Base-by-base conservation (phyloP, 768 basidiomycete genomes). In the Termitomyces sp. region DNA sequence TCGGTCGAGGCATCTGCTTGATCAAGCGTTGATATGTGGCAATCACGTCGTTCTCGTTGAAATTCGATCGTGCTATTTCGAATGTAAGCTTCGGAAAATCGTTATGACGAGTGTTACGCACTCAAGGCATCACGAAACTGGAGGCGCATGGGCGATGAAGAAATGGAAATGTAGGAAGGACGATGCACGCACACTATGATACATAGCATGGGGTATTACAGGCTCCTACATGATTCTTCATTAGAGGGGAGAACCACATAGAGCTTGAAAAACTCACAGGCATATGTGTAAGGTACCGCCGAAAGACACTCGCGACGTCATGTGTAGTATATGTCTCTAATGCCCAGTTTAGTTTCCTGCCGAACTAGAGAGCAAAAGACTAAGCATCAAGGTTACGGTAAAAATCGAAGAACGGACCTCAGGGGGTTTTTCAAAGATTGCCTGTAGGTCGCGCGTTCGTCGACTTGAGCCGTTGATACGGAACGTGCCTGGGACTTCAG, bases 241-340 rank as follows among this genome's bases (percentile, higher is more conserved):
- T 66, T 37, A 56, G 60, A 38, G 47, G 66, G 63, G 32, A 60
- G 57, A 52, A 29, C 40, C 38, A 60, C 57, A 61, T 32, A 57
- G 55, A 50, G 60, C 14, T 40, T n/a, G 32, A 56, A 17, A 55
- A 31, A 57, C 92, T 72, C 68, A 96, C 96, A 37, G 97, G 95
- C 91, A 98, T 94, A 71, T 92, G 91, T 0, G 96, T 98, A 54
- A 99, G 85, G 74, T 94, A 99, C 77, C 96, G 79, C 61, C 96
- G 84, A 70, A 98, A 94, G 58, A 99, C 94, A 67, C 92, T 97
- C 20, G 96, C 96, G 55, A 97, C 94, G 71, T 99, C 96, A 72
- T 99, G 96, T 14, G 94, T 85, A n/a, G 90, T 96, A 72, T 89
- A 98, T 20, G 83, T 79, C 68, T 91, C 88, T 61, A 84, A 78